A percentile compares a stretch with the other conserved stretches of the same genome.
phyloP scores from a whole-genome alignment of 352 stramenopile species.

The Pythium oligandrum region DNA sequence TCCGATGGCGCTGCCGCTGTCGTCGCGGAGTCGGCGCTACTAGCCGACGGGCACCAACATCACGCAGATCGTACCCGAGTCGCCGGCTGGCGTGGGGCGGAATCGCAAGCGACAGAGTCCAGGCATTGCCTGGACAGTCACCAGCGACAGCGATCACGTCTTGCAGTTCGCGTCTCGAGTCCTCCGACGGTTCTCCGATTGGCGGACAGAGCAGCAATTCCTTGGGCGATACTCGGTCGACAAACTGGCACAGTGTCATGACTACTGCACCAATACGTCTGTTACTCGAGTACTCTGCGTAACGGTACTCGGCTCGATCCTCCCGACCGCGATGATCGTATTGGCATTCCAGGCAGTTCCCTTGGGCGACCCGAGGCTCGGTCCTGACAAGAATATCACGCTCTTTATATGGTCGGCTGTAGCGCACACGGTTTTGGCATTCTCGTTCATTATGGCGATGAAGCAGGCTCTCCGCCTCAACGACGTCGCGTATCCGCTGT shows the following conservation, averaged over 20 bases:
- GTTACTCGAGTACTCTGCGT: constrained; percentile 1
- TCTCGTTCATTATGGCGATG: constrained; percentile 11
- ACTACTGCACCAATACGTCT: constrained; percentile 6
- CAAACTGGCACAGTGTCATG: constrained; percentile 12
- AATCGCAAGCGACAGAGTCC: too few species aligned
- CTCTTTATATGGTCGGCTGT: constrained; percentile 12
- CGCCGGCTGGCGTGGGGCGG: too few species aligned
- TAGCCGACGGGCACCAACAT: too few species aligned
- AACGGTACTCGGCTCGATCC: background rate
- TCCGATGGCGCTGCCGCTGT: too few species aligned
- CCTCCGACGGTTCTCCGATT: too few species aligned
- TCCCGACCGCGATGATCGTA: background rate
- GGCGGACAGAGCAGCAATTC: constrained; percentile 2
- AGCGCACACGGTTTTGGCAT: constrained; percentile 6
- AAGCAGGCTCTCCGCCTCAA: constrained; percentile 14
- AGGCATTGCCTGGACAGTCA: too few species aligned
- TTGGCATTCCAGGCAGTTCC: constrained; percentile 13
- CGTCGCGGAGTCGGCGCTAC: too few species aligned
- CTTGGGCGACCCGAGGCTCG: constrained; percentile 8
- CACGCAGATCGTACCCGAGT: too few species aligned
- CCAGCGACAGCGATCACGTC: too few species aligned
- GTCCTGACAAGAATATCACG: background rate
- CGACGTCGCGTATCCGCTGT: background rate
- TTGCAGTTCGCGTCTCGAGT: too few species aligned
- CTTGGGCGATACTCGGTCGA: constrained; percentile 20